Conservation (phyloP, 768 basidiomycete genomes). For the Termitomyces heimii region DNA sequence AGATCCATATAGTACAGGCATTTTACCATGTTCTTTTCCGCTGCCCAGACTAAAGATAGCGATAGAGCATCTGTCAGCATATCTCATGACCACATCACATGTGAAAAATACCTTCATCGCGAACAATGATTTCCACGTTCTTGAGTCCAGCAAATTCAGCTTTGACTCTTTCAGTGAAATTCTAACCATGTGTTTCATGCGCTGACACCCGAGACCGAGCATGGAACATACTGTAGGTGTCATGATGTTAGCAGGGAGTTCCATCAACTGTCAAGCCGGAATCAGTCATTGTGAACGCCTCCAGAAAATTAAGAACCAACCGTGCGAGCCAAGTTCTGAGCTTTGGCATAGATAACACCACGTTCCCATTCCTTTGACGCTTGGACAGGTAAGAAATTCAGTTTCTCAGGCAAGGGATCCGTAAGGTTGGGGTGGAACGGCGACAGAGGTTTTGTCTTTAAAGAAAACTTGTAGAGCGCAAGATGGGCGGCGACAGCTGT, state of each 20-base stretch:
- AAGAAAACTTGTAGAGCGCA: conserved; percentile 67
- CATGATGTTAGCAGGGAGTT: conserved; percentile 81
- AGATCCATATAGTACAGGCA: neutral
- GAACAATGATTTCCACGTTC: conserved; percentile 65
- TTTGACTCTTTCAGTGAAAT: conserved; percentile 66
- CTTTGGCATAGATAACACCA: conserved; percentile 66
- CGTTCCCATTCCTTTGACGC: conserved; percentile 61
- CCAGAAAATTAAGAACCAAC: conserved; percentile 28
- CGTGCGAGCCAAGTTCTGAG: conserved; percentile 78
- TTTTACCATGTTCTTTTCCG: conserved; percentile 76
- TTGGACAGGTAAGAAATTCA: conserved; percentile 40
- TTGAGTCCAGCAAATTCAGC: conserved; percentile 58
- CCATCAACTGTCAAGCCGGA: conserved; percentile 53
- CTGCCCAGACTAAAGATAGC: conserved; percentile 61
- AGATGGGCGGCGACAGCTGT: conserved; percentile 75
- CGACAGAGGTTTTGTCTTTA: conserved; percentile 71
- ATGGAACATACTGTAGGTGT: conserved; percentile 62
- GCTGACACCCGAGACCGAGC: neutral
- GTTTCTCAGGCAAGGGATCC: conserved; percentile 43
- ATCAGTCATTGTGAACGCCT: neutral
- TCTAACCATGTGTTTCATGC: conserved; percentile 25
- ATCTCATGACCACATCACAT: neutral
- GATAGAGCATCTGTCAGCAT: conserved; percentile 2
- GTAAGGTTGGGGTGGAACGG: conserved; percentile 56
- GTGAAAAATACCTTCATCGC: conserved; percentile 56